Conservation (phyloP, 805 yeast species). For the Zygoascus ofunaensis region DNA sequence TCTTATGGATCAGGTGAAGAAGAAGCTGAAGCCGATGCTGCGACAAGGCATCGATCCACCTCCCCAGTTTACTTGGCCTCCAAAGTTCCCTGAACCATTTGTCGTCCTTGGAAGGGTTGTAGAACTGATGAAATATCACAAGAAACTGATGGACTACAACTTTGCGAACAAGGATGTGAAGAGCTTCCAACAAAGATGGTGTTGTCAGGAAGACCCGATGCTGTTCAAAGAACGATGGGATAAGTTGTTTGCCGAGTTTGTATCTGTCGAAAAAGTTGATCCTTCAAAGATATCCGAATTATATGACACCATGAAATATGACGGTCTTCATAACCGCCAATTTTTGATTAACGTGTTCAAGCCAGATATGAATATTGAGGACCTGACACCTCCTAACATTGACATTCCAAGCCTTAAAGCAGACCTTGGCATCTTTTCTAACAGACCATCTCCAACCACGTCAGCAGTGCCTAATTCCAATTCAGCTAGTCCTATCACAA, state of each 20-base stretch:
- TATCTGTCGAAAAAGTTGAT: slow-evolving; percentile 88
- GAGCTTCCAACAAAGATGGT: slow-evolving; percentile 74
- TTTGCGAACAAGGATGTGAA: slow-evolving; percentile 58
- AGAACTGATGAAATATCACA: slow-evolving; percentile 89
- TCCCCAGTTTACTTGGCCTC: slow-evolving; percentile 97
- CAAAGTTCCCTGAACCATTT: slow-evolving; percentile 95
- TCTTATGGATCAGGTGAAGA: slow-evolving; percentile 94
- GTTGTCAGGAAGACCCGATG: slow-evolving; percentile 91
- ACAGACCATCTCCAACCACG: slow-evolving; percentile 34
- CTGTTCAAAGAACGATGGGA: slow-evolving; percentile 96
- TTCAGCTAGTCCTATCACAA: slow-evolving; percentile 20
- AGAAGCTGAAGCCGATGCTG: slow-evolving; percentile 85
- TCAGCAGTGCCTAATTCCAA: slow-evolving; percentile 21
- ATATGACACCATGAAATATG: slow-evolving; percentile 97
- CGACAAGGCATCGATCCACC: slow-evolving; percentile 97
- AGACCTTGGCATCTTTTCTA: slow-evolving; percentile 8
- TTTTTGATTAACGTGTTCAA: slow-evolving; percentile 77
- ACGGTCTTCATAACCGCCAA: slow-evolving; percentile 89
- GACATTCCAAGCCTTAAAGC: slow-evolving; percentile 17
- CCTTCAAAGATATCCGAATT: slow-evolving; percentile 95
- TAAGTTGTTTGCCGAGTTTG: slow-evolving; percentile 84
- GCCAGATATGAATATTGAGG: slow-evolving; percentile 40
- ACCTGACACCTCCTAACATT: slow-evolving; percentile 16
- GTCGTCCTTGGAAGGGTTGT: slow-evolving; percentile 89
- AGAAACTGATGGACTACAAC: slow-evolving; percentile 71